Evolutionary conservation across 2,329 filamentous ascomycete species (phyloP).

Genomic region (Talaromyces sp.): DNA sequence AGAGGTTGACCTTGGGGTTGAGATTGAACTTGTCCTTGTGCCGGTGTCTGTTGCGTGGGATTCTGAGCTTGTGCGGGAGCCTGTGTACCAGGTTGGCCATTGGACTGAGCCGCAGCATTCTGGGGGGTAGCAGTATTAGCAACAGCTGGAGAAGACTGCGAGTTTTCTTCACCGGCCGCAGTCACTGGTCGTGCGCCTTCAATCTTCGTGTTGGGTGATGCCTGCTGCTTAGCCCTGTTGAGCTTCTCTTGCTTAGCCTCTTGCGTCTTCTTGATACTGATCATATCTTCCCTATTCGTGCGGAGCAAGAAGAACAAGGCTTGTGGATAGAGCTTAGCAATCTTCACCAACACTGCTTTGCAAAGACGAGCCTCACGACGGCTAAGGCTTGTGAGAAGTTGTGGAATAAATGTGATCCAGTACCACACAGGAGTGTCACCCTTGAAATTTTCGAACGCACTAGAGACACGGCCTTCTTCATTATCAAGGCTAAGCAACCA

Average conservation of each 20-base stretch:
- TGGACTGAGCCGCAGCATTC: conserved; percentile 25
- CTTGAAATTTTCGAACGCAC: conserved; percentile 93
- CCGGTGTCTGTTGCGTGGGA: conserved; percentile 20
- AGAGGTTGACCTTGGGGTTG: conserved; percentile 17
- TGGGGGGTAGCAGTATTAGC: conserved; percentile 34
- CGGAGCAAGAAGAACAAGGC: conserved; percentile 92
- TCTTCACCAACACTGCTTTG: conserved; percentile 80
- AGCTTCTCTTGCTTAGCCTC: conserved; percentile 59
- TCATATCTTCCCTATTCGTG: conserved; percentile 91
- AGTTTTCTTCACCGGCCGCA: conserved; percentile 40
- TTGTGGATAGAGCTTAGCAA: conserved; percentile 94
- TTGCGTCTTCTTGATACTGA: conserved; percentile 83
- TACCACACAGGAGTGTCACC: conserved; percentile 98
- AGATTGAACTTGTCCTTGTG: conserved; percentile 21
- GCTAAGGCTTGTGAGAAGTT: conserved; percentile 84
- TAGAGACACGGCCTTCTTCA: conserved; percentile 72
- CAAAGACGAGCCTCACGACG: conserved; percentile 88
- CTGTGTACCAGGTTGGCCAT: conserved; percentile 24
- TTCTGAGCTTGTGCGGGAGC: conserved; percentile 25
- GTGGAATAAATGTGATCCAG: conserved; percentile 98
- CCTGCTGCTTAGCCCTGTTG: conserved; percentile 59
- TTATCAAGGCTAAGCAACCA: conserved; percentile 96
- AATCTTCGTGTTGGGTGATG: conserved; percentile 36
- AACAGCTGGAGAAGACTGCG: conserved; percentile 48
- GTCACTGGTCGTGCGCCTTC: conserved; percentile 41